These are phyloP conservation scores for Lupinus albus DNA, from an alignment of 306 rosid genomes.

Conservation along the genomic window DNA sequence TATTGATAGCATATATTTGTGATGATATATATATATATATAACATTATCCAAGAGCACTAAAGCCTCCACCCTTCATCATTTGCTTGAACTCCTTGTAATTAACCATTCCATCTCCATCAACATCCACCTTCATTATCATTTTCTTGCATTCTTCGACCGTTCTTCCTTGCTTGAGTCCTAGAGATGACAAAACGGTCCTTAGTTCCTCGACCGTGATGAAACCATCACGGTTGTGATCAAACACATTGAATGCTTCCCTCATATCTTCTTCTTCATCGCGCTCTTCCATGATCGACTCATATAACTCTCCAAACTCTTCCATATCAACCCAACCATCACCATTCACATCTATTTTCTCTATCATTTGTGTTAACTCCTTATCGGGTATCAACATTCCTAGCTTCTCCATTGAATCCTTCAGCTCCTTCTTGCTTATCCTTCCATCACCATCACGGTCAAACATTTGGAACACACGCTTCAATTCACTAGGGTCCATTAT, in stretches of 20 bases:
- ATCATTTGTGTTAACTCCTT: conserved; percentile 57
- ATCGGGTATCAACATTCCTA: conserved; percentile 65
- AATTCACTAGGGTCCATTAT: conserved; percentile 58
- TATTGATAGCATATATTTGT: not conserved
- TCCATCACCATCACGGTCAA: conserved; percentile 73
- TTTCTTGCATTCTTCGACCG: conserved; percentile 68
- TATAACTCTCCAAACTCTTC: conserved; percentile 66
- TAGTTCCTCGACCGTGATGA: conserved; percentile 70
- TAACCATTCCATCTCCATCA: conserved; percentile 73
- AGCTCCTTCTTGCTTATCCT: conserved; percentile 62
- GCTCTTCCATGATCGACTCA: conserved; percentile 58
- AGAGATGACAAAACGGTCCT: conserved; percentile 61
- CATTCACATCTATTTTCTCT: conserved; percentile 59
- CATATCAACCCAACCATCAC: conserved; percentile 68
- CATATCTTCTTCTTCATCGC: conserved; percentile 68
- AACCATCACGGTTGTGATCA: conserved; percentile 74
- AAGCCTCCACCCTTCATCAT: conserved; percentile 81
- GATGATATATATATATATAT: not conserved
- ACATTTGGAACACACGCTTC: conserved; percentile 63
- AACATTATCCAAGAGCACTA: conserved; percentile 43
- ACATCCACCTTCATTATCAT: conserved; percentile 77
- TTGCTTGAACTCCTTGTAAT: conserved; percentile 67
- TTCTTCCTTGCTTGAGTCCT: conserved; percentile 71
- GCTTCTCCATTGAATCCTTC: conserved; percentile 56
- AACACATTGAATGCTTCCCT: conserved; percentile 74